Conservation (phyloP, 352 stramenopile species). For the Pythium scleroteichum region DNA sequence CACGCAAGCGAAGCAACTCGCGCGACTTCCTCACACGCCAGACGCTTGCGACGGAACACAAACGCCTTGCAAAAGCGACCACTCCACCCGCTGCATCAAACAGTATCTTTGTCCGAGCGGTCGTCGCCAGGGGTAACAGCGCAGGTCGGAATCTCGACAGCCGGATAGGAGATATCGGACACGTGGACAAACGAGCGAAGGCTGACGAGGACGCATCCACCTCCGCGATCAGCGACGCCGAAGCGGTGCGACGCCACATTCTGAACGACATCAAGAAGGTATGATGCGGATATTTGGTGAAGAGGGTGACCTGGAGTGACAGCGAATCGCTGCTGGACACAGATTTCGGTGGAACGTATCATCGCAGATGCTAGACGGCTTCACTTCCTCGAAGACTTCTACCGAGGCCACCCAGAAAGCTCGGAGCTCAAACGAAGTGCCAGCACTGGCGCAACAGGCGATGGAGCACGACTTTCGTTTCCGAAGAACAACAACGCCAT, state of each 20-base stretch:
- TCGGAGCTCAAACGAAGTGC: slow-evolving; percentile 26
- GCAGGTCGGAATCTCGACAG: neutral
- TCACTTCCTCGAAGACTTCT: slow-evolving; percentile 69
- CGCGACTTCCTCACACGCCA: slow-evolving; percentile 13
- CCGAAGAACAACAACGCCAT: slow-evolving; percentile 7
- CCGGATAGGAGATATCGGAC: slow-evolving; percentile 17
- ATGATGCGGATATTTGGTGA: neutral
- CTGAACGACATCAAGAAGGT: slow-evolving; percentile 72
- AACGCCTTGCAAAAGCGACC: slow-evolving; percentile 5
- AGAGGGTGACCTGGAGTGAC: too few species aligned
- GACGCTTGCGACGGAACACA: slow-evolving; percentile 15
- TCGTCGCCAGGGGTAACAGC: slow-evolving; percentile 25
- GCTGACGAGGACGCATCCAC: slow-evolving; percentile 11
- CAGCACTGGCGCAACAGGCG: slow-evolving; percentile 3
- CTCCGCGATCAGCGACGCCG: slow-evolving; percentile 52
- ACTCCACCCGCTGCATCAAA: slow-evolving; percentile 5
- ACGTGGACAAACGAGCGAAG: slow-evolving; percentile 27
- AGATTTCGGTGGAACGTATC: slow-evolving; percentile 83
- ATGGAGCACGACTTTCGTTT: neutral
- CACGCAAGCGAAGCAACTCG: slow-evolving; percentile 31
- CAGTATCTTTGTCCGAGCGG: slow-evolving; percentile 33
- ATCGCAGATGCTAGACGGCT: slow-evolving; percentile 76
- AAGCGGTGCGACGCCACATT: slow-evolving; percentile 62
- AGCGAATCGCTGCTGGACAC: neutral
- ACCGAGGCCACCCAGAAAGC: slow-evolving; percentile 35